A percentile compares a stretch with the other conserved stretches of the same genome.
Evolutionary conservation across 1,139 yeast species (phyloP).

Genomic region (Pichia sp.): DNA sequence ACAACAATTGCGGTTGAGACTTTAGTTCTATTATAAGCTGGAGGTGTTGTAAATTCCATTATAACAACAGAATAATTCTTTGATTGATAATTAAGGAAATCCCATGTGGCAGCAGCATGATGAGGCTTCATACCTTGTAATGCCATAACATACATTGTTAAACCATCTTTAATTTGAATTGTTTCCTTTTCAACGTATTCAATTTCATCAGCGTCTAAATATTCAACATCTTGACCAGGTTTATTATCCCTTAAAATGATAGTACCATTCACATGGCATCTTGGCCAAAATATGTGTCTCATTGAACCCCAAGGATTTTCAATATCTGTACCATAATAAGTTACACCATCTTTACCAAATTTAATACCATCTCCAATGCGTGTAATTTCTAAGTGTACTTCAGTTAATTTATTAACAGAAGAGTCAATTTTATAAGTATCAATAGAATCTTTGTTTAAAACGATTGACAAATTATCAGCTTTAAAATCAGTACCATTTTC

Average conservation of each 20-base stretch:
- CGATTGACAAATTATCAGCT: constrained; percentile 65
- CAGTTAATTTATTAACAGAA: constrained; percentile 61
- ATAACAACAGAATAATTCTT: constrained; percentile 65
- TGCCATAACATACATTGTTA: constrained; percentile 87
- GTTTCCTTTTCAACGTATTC: constrained; percentile 15
- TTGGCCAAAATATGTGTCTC: constrained; percentile 97
- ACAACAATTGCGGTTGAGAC: constrained; percentile 77
- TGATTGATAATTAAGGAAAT: constrained; percentile 85
- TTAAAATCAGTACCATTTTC: constrained; percentile 74
- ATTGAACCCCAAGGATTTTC: constrained; percentile 92
- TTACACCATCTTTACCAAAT: constrained; percentile 81
- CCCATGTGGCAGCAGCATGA: constrained; percentile 97
- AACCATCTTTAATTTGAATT: constrained; percentile 19
- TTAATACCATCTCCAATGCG: constrained; percentile 76
- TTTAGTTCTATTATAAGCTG: constrained; percentile 74
- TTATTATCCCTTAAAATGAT: constrained; percentile 29
- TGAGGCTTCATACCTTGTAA: constrained; percentile 99
- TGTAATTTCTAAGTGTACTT: constrained; percentile 60
- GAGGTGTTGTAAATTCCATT: constrained; percentile 96
- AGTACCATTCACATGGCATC: constrained; percentile 65
- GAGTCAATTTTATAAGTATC: constrained; percentile 54
- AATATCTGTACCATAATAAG: constrained; percentile 76
- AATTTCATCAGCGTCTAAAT: constrained; percentile 13
- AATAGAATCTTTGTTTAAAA: constrained; percentile 45
- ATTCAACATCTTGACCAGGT: constrained; percentile 14